phyloP scores from a whole-genome alignment of 306 rosid genomes.

The Albizia julibrissin region DNA sequence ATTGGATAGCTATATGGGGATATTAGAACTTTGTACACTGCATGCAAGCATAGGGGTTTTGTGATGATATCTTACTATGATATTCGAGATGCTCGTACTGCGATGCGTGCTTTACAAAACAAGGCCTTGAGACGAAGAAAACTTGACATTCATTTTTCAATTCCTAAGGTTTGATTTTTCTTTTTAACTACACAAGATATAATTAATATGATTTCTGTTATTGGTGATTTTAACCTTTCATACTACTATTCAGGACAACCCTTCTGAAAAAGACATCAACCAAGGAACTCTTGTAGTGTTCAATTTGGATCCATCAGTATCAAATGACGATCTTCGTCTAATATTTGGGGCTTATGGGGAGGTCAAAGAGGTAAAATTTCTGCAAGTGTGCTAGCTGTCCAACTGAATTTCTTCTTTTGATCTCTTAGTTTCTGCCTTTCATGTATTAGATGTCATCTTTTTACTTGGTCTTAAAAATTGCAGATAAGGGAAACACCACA shows the following conservation, averaged over 20 bases:
- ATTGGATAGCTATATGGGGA: slow-evolving; percentile 71
- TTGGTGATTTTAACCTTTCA: slow-evolving; percentile 19
- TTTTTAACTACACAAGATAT: not conserved
- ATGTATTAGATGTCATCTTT: not conserved
- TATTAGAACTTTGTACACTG: slow-evolving; percentile 78
- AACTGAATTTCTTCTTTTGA: not conserved
- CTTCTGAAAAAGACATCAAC: slow-evolving; percentile 80
- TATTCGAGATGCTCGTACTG: slow-evolving; percentile 83
- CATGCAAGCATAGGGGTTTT: slow-evolving; percentile 88
- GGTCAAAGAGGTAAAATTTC: slow-evolving; percentile 69
- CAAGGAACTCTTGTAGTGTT: slow-evolving; percentile 89
- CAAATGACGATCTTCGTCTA: slow-evolving; percentile 76
- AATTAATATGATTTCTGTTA: slow-evolving; percentile 2
- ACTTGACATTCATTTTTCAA: slow-evolving; percentile 88
- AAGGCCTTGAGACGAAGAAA: slow-evolving; percentile 84
- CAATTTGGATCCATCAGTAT: slow-evolving; percentile 81
- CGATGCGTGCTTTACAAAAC: slow-evolving; percentile 79
- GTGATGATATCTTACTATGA: slow-evolving; percentile 89
- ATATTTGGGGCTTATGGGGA: slow-evolving; percentile 88
- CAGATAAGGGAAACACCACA: slow-evolving; percentile 90
- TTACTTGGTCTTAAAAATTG: slow-evolving; percentile 35
- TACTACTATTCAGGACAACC: slow-evolving; percentile 62
- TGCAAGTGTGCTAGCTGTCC: not conserved
- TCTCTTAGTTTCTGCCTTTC: slow-evolving; percentile 12
- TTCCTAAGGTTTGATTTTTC: slow-evolving; percentile 66